Evolutionary conservation across 176 grass and related monocot genomes (phyloP), one percentile per base, ranked within the genome.

Genomic region (Triticum timopheevii): DNA sequence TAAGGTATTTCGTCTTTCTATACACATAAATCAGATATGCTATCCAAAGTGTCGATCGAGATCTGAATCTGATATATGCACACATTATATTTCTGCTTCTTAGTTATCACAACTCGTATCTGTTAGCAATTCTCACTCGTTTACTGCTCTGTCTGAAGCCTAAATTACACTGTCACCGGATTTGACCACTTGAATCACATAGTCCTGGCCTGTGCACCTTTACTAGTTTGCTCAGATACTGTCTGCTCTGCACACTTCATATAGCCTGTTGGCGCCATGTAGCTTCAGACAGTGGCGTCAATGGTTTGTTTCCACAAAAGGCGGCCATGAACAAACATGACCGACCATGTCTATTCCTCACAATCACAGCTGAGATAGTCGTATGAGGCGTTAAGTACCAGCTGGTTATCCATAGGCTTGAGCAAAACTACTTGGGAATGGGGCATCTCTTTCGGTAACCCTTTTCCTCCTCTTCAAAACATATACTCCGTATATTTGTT

Each of bases 1-100:
- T 69, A 98, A 94, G 96, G 96, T 98, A 89, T 52, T 67, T 54
- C 50, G 6, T 54, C 47, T 82, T 24, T 9, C 39, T n/a, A 7
- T 22, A 10, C n/a, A 63, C 35, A 40, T 79, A 9, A 16, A 10
- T 40, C 49, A 54, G 50, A 54, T 54, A 6, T 10, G n/a, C 49
- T 50, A 62, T 74, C 30, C 73, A 45, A 24, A 17, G 12, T 59
- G 8, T 38, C 17, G 0, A 61, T 20, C 69, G n/a, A 9, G 2
- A 10, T 52, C 49, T 52, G 19, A 59, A 54, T 54, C 50, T 19
- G 15, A 7, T 54, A 49, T 39, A 16, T 25, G 5, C 19, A 44
- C 27, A 76, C 27, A 50, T 62, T 20, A 19, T 19, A 54, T 13
- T 30, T 49, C 47, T 70, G 25, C 6, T 38, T 34, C 27, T 35